Evolutionary conservation across 805 yeast species (phyloP).

Genomic region (Starmerella gropengiesseri): DNA sequence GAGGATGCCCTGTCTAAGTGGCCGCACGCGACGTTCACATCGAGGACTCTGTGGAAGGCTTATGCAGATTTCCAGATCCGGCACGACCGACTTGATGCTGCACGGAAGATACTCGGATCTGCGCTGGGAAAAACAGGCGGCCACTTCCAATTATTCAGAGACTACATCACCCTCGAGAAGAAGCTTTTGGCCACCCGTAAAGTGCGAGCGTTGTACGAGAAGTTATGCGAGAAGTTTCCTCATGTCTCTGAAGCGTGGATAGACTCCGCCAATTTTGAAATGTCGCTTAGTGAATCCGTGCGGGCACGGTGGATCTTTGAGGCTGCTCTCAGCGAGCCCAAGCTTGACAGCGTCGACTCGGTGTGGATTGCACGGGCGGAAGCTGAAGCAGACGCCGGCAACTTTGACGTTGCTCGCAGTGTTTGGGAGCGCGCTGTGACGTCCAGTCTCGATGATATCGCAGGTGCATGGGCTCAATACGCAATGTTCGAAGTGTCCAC

Average conservation of each 20-base stretch:
- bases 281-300: conserved; percentile 51
- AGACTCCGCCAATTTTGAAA: conserved; percentile 59
- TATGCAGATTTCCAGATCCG: conserved; percentile 67
- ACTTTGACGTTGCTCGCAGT: conserved; percentile 45
- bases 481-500: conserved; percentile 64
- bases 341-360: conserved; percentile 24
- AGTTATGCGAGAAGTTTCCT: conserved; percentile 45
- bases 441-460: conserved; percentile 23
- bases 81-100: conserved; percentile 38
- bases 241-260: conserved; percentile 41
- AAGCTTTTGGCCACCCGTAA: conserved; percentile 69
- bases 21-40: conserved; percentile 53
- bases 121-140: conserved; percentile 48
- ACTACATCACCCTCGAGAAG: conserved; percentile 59
- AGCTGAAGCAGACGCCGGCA: conserved; percentile 49
- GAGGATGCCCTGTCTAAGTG: conserved; percentile 38
- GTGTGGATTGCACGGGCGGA: conserved; percentile 40
- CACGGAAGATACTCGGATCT: conserved; percentile 61
- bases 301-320: conserved; percentile 56
- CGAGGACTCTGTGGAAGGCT: conserved; percentile 62
- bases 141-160: conserved; percentile 40
- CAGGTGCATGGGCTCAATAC: conserved; percentile 47
- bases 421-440: conserved; percentile 35
- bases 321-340: conserved; percentile 33
- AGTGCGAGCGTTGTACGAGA: conserved; percentile 61